Conservation (phyloP, 495 filamentous ascomycete genomes). For the Polyplosphaeria fusca region DNA sequence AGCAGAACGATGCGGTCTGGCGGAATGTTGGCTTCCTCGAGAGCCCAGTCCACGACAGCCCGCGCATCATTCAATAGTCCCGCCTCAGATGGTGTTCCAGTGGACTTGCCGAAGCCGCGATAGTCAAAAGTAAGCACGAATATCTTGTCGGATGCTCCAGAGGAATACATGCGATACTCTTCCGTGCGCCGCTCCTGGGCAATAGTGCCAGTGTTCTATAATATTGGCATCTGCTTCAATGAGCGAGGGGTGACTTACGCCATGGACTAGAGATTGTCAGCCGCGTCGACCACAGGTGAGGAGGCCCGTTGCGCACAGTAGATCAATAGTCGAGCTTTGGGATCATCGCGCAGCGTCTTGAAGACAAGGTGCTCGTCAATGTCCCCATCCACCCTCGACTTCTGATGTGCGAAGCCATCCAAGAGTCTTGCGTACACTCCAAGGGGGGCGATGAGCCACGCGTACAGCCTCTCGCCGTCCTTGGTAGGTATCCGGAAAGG, state of each 20-base stretch:
- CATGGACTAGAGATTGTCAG: constrained; percentile 12
- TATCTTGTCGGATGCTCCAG: constrained; percentile 53
- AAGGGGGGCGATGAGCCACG: constrained; percentile 72
- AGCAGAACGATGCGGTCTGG: constrained; percentile 36
- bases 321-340: constrained; percentile 58
- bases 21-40: constrained; percentile 39
- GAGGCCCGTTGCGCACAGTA: constrained; percentile 17
- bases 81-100: constrained; percentile 34
- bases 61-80: constrained; percentile 45
- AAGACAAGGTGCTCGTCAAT: constrained; percentile 57
- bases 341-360: constrained; percentile 60
- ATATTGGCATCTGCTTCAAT: constrained; percentile 36
- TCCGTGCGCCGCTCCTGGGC: constrained; percentile 60
- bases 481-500: constrained; percentile 60
- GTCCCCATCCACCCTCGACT: constrained; percentile 50
- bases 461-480: constrained; percentile 58
- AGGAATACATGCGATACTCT: constrained; percentile 61
- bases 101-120: constrained; percentile 37
- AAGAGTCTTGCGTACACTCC: constrained; percentile 60
- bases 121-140: constrained; percentile 57
- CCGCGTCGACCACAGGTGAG: background rate
- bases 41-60: constrained; percentile 59
- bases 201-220: constrained; percentile 61
- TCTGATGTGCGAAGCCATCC: constrained; percentile 48
- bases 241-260: constrained; percentile 20